Evolutionary conservation across 2,329 filamentous ascomycete genomes (phyloP).

Genomic region (Aspergillus pseudoglaucus): DNA sequence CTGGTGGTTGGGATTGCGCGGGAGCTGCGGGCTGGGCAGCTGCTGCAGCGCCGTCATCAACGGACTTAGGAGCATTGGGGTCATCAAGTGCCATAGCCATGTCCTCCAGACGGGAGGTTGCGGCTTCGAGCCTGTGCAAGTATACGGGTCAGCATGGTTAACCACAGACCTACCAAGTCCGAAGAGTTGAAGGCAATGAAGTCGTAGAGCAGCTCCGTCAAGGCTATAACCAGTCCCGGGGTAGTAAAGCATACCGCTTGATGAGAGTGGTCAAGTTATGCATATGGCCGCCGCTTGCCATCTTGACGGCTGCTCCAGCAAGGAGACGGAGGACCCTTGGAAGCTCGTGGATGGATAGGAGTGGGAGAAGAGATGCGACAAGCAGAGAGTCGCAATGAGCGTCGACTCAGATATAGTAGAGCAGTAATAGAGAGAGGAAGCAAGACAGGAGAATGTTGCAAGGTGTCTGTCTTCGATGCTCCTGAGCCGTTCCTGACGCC

Average conservation of each 20-base stretch:
- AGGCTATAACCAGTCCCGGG: neutral
- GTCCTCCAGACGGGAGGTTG: conserved; percentile 91
- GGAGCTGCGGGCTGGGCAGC: conserved; percentile 17
- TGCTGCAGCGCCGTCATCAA: conserved; percentile 18
- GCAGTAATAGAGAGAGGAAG: neutral
- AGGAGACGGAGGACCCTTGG: conserved; percentile 5
- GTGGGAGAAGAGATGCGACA: neutral
- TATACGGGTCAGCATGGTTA: conserved; percentile 37
- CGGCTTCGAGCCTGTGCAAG: conserved; percentile 78
- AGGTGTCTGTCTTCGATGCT: conserved; percentile 15
- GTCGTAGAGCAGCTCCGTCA: no score
- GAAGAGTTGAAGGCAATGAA: neutral
- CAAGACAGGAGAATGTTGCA: conserved; percentile 1
- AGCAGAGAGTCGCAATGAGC: neutral
- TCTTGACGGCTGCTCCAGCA: conserved; percentile 31
- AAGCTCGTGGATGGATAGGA: neutral
- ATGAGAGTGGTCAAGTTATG: conserved; percentile 95
- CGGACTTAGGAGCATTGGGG: conserved; percentile 40
- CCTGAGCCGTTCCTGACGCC: conserved; percentile 17
- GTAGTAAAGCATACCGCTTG: conserved; percentile 67
- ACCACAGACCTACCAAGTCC: neutral
- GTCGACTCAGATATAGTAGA: no score
- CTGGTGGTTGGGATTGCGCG: conserved; percentile 22
- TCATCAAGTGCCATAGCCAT: conserved; percentile 68
- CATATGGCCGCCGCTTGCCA: conserved; percentile 74